Evolutionary conservation across 306 rosid genomes (phyloP).

Genomic region (Cucumis cinereus): DNA sequence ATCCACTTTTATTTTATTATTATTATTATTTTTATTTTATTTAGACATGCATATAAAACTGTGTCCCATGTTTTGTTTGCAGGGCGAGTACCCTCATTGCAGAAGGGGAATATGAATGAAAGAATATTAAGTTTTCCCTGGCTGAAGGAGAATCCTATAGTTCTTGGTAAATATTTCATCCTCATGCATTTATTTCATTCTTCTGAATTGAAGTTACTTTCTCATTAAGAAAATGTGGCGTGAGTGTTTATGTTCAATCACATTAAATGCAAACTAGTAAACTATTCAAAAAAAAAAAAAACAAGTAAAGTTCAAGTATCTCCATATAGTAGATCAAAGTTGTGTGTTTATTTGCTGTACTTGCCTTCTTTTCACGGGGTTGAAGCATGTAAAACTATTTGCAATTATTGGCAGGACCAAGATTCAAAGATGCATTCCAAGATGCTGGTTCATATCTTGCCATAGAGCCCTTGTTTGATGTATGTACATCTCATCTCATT

Average conservation of each 20-base stretch:
- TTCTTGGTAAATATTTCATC: slow-evolving; percentile 51
- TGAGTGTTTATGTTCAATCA: background rate
- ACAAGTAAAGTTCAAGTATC: background rate
- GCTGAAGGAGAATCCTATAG: slow-evolving; percentile 71
- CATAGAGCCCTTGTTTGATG: slow-evolving; percentile 75
- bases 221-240: background rate
- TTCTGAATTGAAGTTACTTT: background rate
- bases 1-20: no score
- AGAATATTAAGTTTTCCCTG: slow-evolving; percentile 75
- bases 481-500: slow-evolving; percentile 9
- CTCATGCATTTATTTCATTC: slow-evolving; percentile 1
- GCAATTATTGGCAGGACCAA: slow-evolving; percentile 45
- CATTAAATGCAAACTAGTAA: background rate
- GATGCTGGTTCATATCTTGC: slow-evolving; percentile 81
- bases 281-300: no score
- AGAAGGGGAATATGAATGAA: slow-evolving; percentile 74
- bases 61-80: slow-evolving; percentile 15
- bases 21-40: background rate
- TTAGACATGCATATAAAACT: background rate
- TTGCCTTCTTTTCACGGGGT: slow-evolving; percentile 11
- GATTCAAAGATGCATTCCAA: slow-evolving; percentile 92
- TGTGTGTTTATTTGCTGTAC: slow-evolving; percentile 10
- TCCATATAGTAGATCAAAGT: background rate
- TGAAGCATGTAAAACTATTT: slow-evolving; percentile 8
- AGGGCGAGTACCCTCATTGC: slow-evolving; percentile 83